A percentile compares a stretch with the other conserved stretches of the same genome.
Evolutionary conservation across 2,329 filamentous ascomycete species (phyloP).

Genomic region (Proliferodiscus dingleyae): DNA sequence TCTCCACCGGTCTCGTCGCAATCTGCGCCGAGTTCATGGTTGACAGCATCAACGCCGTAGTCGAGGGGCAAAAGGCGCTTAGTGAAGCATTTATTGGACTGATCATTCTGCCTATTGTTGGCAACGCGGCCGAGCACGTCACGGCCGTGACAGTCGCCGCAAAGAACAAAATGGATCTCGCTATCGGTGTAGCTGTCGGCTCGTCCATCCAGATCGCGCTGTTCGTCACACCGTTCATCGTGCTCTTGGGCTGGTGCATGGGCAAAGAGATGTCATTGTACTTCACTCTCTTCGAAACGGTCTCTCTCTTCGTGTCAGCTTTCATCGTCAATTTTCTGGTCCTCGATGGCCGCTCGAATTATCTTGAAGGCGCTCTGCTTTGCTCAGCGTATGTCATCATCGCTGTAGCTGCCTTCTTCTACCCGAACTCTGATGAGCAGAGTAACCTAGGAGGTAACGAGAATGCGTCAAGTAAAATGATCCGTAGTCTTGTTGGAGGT

Average conservation of each 20-base stretch:
- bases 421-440: conserved; percentile 48
- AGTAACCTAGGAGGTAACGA: conserved; percentile 35
- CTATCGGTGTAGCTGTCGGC: conserved; percentile 67
- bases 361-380: conserved; percentile 71
- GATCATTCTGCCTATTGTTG: conserved; percentile 68
- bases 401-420: conserved; percentile 61
- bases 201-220: conserved; percentile 68
- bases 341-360: conserved; percentile 79
- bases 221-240: conserved; percentile 65
- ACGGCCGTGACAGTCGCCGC: conserved; percentile 66
- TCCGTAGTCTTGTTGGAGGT: conserved; percentile 13
- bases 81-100: conserved; percentile 66
- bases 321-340: conserved; percentile 88
- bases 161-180: conserved; percentile 73
- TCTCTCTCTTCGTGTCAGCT: conserved; percentile 76
- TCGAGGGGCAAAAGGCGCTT: conserved; percentile 46
- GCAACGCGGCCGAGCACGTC: conserved; percentile 69
- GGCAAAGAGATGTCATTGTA: conserved; percentile 70
- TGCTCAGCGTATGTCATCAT: conserved; percentile 67
- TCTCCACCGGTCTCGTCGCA: conserved; percentile 62
- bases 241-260: conserved; percentile 68
- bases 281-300: conserved; percentile 85
- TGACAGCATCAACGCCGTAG: conserved; percentile 60
- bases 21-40: conserved; percentile 68
- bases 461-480: conserved; percentile 21